These are phyloP conservation scores for Cafeteria roenbergensis DNA, from an alignment of 108 stramenopile genomes.

Conservation along the genomic window DNA sequence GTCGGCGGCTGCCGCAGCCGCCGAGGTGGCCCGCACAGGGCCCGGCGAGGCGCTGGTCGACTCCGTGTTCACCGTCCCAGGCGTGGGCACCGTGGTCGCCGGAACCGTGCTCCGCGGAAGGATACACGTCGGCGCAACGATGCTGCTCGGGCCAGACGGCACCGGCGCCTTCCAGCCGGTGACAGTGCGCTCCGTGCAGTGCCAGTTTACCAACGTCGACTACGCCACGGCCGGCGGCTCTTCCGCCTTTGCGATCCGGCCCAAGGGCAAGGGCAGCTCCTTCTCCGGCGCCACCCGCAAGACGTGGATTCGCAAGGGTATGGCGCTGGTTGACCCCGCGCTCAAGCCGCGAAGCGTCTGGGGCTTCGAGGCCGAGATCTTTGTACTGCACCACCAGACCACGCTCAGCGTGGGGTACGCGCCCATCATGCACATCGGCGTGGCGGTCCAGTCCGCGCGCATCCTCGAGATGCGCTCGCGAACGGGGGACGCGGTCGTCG, in stretches of 20 bases:
- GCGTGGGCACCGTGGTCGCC: constrained; percentile 49
- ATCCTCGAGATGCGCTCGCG: constrained; percentile 28
- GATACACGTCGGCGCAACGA: constrained; percentile 23
- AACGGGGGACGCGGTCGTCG: constrained; percentile 26
- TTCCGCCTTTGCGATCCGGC: constrained; percentile 41
- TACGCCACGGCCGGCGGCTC: constrained; percentile 31
- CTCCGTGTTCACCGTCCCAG: constrained; percentile 48
- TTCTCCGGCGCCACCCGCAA: constrained; percentile 17
- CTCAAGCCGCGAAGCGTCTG: background rate
- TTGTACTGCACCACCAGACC: constrained; percentile 50
- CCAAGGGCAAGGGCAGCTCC: constrained; percentile 25
- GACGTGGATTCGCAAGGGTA: constrained; percentile 36
- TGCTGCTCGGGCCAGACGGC: constrained; percentile 45
- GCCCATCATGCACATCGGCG: constrained; percentile 47
- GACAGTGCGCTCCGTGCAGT: constrained; percentile 21
- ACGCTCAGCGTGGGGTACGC: constrained; percentile 43
- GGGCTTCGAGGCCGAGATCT: constrained; percentile 43
- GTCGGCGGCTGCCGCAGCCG: constrained; percentile 5
- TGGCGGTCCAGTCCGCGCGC: constrained; percentile 34
- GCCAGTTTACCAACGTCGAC: constrained; percentile 12
- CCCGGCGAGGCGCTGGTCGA: constrained; percentile 28
- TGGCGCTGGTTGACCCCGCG: constrained; percentile 13
- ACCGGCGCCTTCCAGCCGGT: constrained; percentile 37
- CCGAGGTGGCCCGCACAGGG: constrained; percentile 12
- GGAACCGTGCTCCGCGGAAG: constrained; percentile 41